A percentile compares a stretch with the other conserved stretches of the same genome.
Conservation (phyloP, 2,329 filamentous ascomycete genomes). For the Myriangium duriaei region DNA sequence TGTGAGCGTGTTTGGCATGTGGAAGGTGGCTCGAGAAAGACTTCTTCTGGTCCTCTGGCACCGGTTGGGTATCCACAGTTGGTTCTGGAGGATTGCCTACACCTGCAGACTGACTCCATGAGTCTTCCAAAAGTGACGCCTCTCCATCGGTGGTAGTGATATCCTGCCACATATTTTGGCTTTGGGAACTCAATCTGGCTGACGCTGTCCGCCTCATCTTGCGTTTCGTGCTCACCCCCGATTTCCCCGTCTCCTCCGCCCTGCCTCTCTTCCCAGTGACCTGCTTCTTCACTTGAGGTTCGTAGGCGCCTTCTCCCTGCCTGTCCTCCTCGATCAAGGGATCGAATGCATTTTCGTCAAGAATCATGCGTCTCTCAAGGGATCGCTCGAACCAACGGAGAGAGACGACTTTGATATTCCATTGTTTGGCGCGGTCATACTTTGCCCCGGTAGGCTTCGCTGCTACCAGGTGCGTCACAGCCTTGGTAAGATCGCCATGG, state of each 20-base stretch:
- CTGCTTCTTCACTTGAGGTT: conserved; percentile 27
- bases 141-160: conserved; percentile 43
- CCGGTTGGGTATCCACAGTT: conserved; percentile 6
- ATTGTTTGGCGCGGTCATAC: conserved; percentile 73
- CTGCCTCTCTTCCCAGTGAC: conserved; percentile 45
- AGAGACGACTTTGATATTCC: conserved; percentile 68
- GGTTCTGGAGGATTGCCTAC: neutral
- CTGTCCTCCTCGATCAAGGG: conserved; percentile 56
- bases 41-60: neutral
- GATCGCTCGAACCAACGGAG: conserved; percentile 79
- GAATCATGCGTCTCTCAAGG: conserved; percentile 71
- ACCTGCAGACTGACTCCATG: conserved; percentile 16
- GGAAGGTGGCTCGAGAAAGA: too few species aligned
- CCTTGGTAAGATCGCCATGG: conserved; percentile 73
- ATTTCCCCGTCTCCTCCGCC: conserved; percentile 28
- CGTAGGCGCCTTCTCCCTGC: conserved; percentile 65
- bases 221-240: conserved; percentile 34
- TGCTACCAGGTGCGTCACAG: conserved; percentile 79
- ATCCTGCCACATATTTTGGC: conserved; percentile 78
- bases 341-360: conserved; percentile 78
- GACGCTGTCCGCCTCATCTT: conserved; percentile 84
- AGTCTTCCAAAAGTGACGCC: conserved; percentile 3
- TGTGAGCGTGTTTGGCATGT: too few species aligned
- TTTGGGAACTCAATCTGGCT: conserved; percentile 66
- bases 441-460: conserved; percentile 72